phyloP scores from a whole-genome alignment of 768 basidiomycete genomes.

The Cystobasidium tubakii region DNA sequence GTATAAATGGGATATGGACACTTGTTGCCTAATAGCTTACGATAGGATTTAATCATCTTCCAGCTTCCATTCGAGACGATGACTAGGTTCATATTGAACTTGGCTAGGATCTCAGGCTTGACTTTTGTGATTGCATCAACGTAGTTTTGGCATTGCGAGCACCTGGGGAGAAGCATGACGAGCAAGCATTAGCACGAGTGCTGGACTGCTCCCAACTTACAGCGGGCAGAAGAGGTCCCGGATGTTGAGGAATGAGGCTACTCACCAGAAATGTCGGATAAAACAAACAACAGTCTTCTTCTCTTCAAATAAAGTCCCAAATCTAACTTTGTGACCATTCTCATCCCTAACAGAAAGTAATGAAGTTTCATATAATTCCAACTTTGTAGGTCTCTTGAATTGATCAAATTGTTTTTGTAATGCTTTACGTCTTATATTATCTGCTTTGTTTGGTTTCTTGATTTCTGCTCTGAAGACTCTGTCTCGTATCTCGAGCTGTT shows the following conservation, averaged over 20 bases:
- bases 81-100: conserved; percentile 23
- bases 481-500: conserved; percentile 32
- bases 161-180: neutral
- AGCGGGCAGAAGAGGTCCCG: neutral
- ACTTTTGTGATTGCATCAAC: conserved; percentile 24
- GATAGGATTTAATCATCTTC: conserved; percentile 36
- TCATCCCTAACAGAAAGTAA: conserved; percentile 32
- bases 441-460: neutral
- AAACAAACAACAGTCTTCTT: conserved; percentile 33
- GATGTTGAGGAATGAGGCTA: neutral
- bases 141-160: conserved; percentile 34
- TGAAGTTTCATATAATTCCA: conserved; percentile 31
- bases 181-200: too few relatives aligned
- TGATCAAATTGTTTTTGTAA: conserved; percentile 12
- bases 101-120: conserved; percentile 27
- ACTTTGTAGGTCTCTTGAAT: neutral
- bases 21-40: conserved; percentile 9
- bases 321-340: conserved; percentile 16
- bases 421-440: conserved; percentile 5
- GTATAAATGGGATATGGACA: conserved; percentile 34
- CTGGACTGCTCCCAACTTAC: too few relatives aligned
- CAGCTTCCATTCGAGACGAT: conserved; percentile 25
- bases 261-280: conserved; percentile 33
- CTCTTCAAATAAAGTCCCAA: conserved; percentile 25
- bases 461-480: conserved; percentile 31